Percentiles rank a stretch among this genome's conserved stretches.
Conservation (phyloP, 768 basidiomycete genomes). For the Lyophyllum semitale region DNA sequence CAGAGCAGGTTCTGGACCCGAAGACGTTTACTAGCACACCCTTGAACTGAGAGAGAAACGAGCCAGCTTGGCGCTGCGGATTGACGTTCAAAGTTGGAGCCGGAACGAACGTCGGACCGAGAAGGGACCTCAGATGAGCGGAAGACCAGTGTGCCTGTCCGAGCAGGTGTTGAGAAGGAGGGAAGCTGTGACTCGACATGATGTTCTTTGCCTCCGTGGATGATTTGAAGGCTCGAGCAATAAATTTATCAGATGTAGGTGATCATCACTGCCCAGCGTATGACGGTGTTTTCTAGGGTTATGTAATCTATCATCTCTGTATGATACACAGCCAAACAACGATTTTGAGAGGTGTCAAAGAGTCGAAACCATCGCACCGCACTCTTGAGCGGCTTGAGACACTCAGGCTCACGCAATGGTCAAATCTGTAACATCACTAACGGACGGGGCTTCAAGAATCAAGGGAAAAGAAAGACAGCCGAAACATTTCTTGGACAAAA, state of each 20-base stretch:
- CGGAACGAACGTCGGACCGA: neutral
- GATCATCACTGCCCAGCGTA: neutral
- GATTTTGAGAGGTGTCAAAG: too few species aligned
- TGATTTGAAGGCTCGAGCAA: too few species aligned
- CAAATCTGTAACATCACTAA: neutral
- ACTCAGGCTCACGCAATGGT: constrained; percentile 6
- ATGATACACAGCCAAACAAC: constrained; percentile 1
- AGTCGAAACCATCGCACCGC: neutral
- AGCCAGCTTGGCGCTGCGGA: neutral
- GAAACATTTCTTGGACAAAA: constrained; percentile 13
- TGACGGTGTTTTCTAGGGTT: neutral
- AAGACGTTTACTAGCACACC: neutral
- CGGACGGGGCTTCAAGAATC: neutral
- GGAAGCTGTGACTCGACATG: neutral
- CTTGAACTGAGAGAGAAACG: neutral
- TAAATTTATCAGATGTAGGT: too few species aligned
- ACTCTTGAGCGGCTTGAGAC: neutral
- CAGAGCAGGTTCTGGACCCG: neutral
- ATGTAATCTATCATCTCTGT: neutral
- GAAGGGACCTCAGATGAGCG: neutral
- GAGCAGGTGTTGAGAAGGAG: neutral
- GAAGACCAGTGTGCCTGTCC: neutral
- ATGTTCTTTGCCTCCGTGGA: neutral
- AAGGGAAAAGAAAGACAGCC: constrained; percentile 8
- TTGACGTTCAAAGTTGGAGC: neutral